Percentiles rank a stretch among this genome's conserved stretches.
phyloP scores from a whole-genome alignment of 1,284 basidiomycete genomes.

The Papiliotrema terrestris region DNA sequence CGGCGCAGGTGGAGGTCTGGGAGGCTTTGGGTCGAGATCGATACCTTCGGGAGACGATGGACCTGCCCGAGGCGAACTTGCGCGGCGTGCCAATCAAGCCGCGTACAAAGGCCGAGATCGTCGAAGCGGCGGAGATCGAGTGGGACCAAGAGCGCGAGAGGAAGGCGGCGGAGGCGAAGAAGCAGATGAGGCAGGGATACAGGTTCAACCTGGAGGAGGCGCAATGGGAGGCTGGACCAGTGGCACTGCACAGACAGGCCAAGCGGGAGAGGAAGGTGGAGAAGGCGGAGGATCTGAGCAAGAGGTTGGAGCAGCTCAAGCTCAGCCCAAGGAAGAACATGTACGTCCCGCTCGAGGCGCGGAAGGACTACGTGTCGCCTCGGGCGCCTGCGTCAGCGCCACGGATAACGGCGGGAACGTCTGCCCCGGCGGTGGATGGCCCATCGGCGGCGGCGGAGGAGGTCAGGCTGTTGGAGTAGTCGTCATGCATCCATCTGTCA shows the following conservation, averaged over 20 bases:
- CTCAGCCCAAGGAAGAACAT: conserved; percentile 26
- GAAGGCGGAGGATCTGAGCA: conserved; percentile 16
- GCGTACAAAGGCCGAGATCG: conserved; percentile 41
- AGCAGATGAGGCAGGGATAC: background rate
- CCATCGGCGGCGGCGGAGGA: too few species aligned
- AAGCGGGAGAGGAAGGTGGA: conserved; percentile 16
- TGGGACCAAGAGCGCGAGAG: conserved; percentile 27
- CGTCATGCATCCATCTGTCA: too few species aligned
- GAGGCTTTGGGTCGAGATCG: conserved; percentile 36
- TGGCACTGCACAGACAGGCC: conserved; percentile 11
- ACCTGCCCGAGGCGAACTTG: conserved; percentile 25
- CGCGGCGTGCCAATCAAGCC: conserved; percentile 35
- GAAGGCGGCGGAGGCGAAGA: conserved; percentile 16
- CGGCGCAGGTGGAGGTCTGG: conserved; percentile 34
- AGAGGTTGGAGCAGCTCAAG: conserved; percentile 21
- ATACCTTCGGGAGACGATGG: conserved; percentile 27
- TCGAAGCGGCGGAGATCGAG: conserved; percentile 32
- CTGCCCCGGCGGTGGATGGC: too few species aligned
- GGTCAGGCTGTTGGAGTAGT: too few species aligned
- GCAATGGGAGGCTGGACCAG: conserved; percentile 9
- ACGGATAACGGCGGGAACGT: too few species aligned
- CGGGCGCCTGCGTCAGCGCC: background rate
- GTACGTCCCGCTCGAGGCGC: conserved; percentile 22
- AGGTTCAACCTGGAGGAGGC: background rate
- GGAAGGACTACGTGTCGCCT: background rate